Evolutionary conservation across 768 basidiomycete genomes (phyloP), one percentile per base, ranked within the genome.

Genomic region (Phlegmacium glaucopus): DNA sequence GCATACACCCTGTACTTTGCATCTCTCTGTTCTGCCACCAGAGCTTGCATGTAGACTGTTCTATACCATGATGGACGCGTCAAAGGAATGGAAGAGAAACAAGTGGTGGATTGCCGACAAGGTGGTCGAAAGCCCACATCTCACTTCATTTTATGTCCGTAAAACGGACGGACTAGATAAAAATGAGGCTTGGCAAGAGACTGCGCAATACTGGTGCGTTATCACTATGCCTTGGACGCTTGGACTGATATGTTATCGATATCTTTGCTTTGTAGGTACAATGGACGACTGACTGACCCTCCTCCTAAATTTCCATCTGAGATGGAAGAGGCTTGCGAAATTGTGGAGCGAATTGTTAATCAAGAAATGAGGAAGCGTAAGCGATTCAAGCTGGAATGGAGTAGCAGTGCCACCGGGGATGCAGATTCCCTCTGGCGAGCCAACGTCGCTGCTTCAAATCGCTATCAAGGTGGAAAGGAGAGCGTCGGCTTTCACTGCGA

Each of bases 71-170:
- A 50, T 85, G 11, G 73, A 81, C 40, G 67, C 73, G 12, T 82
- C 88, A 15, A 71, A 65, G 34, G 56, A 64, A 7, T 92, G 89
- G 90, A 68, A 76, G 51, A 71, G 80, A 42, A 89, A 87, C 51
- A 87, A 82, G 55, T 92, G 90, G 90, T 91, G 84, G 83, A 72
- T 92, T 15, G 85, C 88, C 62, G 88, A 92, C 57, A 74, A 82
- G 16, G 51, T 91, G 11, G 90, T 91, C 2, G 87, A 91, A 65
- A 89, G 87, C 55, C 88, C 90, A 4, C 90, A 92, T 66, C 72
- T 80, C n/a, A 87, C 90, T 1, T 79, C 85, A 1, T 90, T 91
- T 64, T 92, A 78, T 65, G 80, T 78, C 4, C 67, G 88, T 41
- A 72, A 70, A 53, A 72, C 68, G 25, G 67, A 75, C 47, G 72